Conservation (phyloP, 2,329 filamentous ascomycete species). For the Conoideocrella luteorostrata region DNA sequence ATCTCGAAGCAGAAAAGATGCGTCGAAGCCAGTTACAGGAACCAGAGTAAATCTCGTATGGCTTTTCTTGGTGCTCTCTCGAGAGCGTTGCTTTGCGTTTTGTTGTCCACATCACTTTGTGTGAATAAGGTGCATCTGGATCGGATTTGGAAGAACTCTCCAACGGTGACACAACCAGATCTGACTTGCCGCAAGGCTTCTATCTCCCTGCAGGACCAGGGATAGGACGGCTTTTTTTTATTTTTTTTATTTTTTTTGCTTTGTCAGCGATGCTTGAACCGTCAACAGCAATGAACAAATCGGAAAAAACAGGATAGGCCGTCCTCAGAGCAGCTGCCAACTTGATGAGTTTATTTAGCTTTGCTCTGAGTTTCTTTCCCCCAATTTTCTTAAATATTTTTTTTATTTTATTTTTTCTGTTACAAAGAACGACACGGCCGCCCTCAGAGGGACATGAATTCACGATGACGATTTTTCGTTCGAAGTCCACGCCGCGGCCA, state of each 20-base stretch:
- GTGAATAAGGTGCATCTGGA: constrained; percentile 32
- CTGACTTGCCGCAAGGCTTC: constrained; percentile 58
- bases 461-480: neutral
- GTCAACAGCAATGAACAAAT: constrained; percentile 1
- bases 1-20: constrained; percentile 98
- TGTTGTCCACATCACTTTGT: constrained; percentile 18
- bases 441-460: neutral
- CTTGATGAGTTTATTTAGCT: constrained; percentile 12
- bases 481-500: neutral
- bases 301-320: neutral
- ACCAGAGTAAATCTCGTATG: constrained; percentile 36
- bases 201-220: constrained; percentile 37
- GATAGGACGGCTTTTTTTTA: constrained; percentile 23
- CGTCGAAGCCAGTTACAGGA: constrained; percentile 75
- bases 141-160: constrained; percentile 42
- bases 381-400: constrained; percentile 2
- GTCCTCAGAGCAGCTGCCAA: constrained; percentile 15
- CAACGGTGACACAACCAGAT: constrained; percentile 47
- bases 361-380: constrained; percentile 17
- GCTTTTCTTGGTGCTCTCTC: constrained; percentile 8
- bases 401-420: constrained; percentile 4
- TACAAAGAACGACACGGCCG: constrained; percentile 7
- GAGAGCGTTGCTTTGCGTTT: constrained; percentile 24
- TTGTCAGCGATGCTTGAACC: neutral
- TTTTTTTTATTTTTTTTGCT: constrained; percentile 2